Conservation (phyloP, 1,139 yeast genomes). For the Saccharomyces hybrid region DNA sequence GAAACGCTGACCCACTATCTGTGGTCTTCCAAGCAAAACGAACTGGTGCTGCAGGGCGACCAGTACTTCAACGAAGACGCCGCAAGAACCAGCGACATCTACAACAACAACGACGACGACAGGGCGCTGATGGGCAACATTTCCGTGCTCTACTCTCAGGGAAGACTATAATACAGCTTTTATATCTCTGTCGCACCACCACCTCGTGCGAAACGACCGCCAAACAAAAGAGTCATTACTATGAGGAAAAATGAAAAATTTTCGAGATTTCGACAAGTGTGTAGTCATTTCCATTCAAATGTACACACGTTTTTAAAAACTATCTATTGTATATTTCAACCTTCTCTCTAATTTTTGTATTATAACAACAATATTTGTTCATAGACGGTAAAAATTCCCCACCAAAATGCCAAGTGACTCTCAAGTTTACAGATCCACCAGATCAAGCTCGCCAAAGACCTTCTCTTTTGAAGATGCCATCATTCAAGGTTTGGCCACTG, state of each 20-base stretch:
- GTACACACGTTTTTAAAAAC: not conserved
- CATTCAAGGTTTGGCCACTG: slow-evolving; percentile 88
- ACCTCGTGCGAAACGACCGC: not conserved
- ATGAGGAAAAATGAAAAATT: not conserved
- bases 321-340: no score
- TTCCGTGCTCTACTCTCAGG: slow-evolving; percentile 57
- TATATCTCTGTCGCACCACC: not conserved
- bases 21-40: slow-evolving; percentile 65
- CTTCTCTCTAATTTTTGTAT: not conserved
- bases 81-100: slow-evolving; percentile 76
- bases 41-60: slow-evolving; percentile 73
- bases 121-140: slow-evolving; percentile 63
- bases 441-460: slow-evolving; percentile 52
- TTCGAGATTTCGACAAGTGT: not conserved
- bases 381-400: slow-evolving; percentile 1
- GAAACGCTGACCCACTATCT: slow-evolving; percentile 67
- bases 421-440: slow-evolving; percentile 77
- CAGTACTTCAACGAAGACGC: slow-evolving; percentile 87
- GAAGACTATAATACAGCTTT: slow-evolving; percentile 31
- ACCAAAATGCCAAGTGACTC: slow-evolving; percentile 31
- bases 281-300: not conserved
- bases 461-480: slow-evolving; percentile 87
- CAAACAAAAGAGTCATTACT: not conserved
- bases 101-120: slow-evolving; percentile 44
- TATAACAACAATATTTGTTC: slow-evolving; percentile 3